Base-by-base conservation (phyloP, 202 grass and related monocot species). In the Setaria italica region DNA sequence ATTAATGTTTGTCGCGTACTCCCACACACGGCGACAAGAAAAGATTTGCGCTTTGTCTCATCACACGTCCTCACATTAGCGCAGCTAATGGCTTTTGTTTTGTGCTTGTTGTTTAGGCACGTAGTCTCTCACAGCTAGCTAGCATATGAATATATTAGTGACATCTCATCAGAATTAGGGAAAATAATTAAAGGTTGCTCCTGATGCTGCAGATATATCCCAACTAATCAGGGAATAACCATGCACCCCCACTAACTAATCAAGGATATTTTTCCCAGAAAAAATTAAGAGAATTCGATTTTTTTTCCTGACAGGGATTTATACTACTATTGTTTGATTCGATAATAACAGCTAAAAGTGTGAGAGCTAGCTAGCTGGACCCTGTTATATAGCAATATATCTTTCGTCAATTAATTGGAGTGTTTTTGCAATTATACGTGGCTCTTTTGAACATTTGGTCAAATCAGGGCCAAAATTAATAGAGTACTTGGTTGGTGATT, bases 81-180 rank as follows among this genome's bases (percentile, higher is more conserved):
- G 72, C 75, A 37, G 17, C 45, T 85, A 81, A 81, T 71, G 80
- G 81, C 70, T 81, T 85, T 60, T 76, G 89, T 80, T 70, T 81
- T 85, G 89, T 66, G 89, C 19, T 85, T 81, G 64, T 87, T 63
- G 70, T 85, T 91, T 87, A 88, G 85, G 85, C 89, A 91, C 85
- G 89, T 85, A 81, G 12, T 35, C 14, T 58, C n/a, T 13, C 16
- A 1, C 43, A 1, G 25, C 25, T 13, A 69, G n/a, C 47, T 83
- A 33, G 70, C 70, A 54, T 54, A 74, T 74, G 72, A 74, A 75
- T 75, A 75, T 56, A 75, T 55, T 75, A 75, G 49, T 55, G 72
- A 75, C 32, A 55, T 74, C 71, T 74, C 71, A 74, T 74, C 71
- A 74, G 30, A 55, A 30, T 74, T 74, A 19, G 39, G 39, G 39